phyloP scores from a whole-genome alignment of 495 filamentous ascomycete species.

The Xylaria castorea region DNA sequence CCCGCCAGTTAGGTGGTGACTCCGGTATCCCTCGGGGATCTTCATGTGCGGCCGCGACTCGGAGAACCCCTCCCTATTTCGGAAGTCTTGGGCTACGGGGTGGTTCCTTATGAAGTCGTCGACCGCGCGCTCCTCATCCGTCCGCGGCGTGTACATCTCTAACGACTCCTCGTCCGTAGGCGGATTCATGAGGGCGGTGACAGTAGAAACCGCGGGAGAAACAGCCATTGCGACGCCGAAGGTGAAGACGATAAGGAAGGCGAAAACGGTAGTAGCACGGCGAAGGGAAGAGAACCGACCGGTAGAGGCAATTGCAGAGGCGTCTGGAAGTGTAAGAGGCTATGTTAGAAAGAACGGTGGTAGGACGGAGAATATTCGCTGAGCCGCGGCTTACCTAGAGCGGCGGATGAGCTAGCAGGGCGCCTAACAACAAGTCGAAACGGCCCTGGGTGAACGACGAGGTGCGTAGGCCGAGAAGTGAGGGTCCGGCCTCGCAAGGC shows the following conservation, averaged over 20 bases:
- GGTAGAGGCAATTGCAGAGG: conserved; percentile 10
- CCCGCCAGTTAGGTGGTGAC: conserved; percentile 82
- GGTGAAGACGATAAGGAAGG: conserved; percentile 53
- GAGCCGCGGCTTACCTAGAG: conserved; percentile 30
- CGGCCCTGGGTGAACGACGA: conserved; percentile 23
- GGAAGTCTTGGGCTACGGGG: conserved; percentile 71
- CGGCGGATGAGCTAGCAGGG: conserved; percentile 35
- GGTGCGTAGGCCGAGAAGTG: conserved; percentile 19
- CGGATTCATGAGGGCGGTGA: conserved; percentile 55
- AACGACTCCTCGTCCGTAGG: conserved; percentile 78
- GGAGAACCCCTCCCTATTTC: conserved; percentile 67
- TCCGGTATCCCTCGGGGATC: conserved; percentile 69
- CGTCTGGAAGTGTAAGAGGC: conserved; percentile 11
- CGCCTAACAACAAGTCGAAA: conserved; percentile 22
- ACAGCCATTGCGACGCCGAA: conserved; percentile 63
- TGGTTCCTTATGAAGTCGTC: conserved; percentile 77
- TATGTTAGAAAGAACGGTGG: neutral
- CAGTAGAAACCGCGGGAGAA: conserved; percentile 52
- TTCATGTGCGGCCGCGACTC: conserved; percentile 89
- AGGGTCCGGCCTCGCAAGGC: conserved; percentile 27
- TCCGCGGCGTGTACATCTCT: conserved; percentile 66
- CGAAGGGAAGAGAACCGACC: conserved; percentile 32
- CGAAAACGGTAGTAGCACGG: conserved; percentile 36
- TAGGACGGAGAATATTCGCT: neutral
- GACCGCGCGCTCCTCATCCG: conserved; percentile 65